Conservation (phyloP, 2,329 filamentous ascomycete species). For the Cordyceps fumosorosea region DNA sequence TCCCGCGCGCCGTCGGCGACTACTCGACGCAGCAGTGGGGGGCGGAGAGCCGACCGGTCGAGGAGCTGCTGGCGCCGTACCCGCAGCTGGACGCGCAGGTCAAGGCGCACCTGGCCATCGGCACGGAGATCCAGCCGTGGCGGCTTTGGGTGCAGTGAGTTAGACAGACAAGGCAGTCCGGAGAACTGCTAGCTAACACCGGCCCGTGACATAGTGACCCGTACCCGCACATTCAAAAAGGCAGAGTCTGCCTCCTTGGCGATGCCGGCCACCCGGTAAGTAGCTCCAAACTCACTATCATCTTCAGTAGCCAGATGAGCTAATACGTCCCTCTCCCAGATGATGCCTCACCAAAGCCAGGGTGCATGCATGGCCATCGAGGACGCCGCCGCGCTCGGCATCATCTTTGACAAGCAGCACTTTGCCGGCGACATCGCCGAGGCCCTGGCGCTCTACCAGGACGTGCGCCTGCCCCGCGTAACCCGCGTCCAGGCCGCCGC, state of each 20-base stretch:
- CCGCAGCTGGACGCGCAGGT: constrained; percentile 50
- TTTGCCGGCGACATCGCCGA: constrained; percentile 42
- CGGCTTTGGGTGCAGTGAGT: constrained; percentile 52
- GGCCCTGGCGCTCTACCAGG: constrained; percentile 43
- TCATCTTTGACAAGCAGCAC: constrained; percentile 46
- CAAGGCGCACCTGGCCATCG: constrained; percentile 44
- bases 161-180: background rate
- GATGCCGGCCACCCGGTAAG: constrained; percentile 59
- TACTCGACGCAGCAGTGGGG: constrained; percentile 57
- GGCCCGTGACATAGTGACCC: constrained; percentile 29
- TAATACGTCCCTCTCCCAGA: constrained; percentile 26
- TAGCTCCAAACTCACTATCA: background rate
- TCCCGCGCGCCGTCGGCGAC: constrained; percentile 49
- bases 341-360: constrained; percentile 65
- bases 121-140: constrained; percentile 55
- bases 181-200: background rate
- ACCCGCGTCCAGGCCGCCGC: constrained; percentile 51
- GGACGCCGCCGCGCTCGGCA: constrained; percentile 56
- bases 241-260: constrained; percentile 50
- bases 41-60: constrained; percentile 41
- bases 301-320: background rate
- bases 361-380: constrained; percentile 65
- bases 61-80: constrained; percentile 51
- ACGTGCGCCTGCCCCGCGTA: constrained; percentile 47
- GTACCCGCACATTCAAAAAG: constrained; percentile 50